A percentile compares a stretch with the other conserved stretches of the same genome.
phyloP scores from a whole-genome alignment of 306 rosid species.

The Calophaca sinica region DNA sequence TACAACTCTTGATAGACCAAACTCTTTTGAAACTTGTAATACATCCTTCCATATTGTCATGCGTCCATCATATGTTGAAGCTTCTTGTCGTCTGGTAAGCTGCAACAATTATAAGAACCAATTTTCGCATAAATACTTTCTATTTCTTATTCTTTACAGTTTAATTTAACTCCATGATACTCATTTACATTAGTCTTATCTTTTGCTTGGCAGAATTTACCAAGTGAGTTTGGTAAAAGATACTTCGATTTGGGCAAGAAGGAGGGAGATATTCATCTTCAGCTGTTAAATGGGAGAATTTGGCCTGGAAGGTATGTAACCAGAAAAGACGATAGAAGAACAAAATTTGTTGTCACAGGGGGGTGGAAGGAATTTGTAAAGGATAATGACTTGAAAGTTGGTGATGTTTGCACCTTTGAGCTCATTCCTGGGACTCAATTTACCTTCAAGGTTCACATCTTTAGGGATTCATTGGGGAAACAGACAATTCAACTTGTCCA shows the following conservation, averaged over 20 bases:
- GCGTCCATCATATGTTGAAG: not conserved
- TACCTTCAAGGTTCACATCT: slow-evolving; percentile 21
- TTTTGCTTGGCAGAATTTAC: slow-evolving; percentile 6
- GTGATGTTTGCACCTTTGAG: slow-evolving; percentile 46
- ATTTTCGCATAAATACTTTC: not conserved
- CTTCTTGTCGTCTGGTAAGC: not conserved
- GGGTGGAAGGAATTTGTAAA: slow-evolving; percentile 51
- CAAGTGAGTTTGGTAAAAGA: slow-evolving; percentile 5
- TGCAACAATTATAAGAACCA: not conserved
- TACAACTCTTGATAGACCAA: slow-evolving; percentile 35
- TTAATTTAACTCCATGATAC: not conserved
- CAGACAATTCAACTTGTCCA: not conserved
- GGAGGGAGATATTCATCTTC: not conserved
- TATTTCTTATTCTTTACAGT: not conserved
- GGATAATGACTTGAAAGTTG: slow-evolving; percentile 38
- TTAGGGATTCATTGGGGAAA: not conserved
- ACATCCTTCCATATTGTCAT: slow-evolving; percentile 27
- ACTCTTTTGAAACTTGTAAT: slow-evolving; percentile 22
- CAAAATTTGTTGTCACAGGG: not conserved
- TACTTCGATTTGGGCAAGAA: not conserved
- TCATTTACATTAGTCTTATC: not conserved
- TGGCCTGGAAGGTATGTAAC: slow-evolving; percentile 7
- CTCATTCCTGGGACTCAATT: slow-evolving; percentile 1
- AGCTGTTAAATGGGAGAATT: not conserved
- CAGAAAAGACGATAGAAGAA: accelerated